Conservation (phyloP, 306 rosid species). For the Corylus avellana region DNA sequence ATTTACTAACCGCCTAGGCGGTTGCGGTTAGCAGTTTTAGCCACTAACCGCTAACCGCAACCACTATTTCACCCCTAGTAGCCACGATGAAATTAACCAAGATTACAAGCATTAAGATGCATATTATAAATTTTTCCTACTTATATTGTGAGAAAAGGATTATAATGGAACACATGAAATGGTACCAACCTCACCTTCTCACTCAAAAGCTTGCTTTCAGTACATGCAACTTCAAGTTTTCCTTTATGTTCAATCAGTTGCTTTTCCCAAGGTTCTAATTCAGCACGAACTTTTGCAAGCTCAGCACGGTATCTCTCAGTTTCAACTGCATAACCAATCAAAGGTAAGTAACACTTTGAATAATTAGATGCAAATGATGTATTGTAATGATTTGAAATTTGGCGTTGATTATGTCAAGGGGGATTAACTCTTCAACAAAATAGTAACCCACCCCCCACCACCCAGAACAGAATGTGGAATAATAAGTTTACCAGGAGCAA, state of each 20-base stretch:
- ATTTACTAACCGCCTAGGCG: too few relatives aligned
- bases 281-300: constrained; percentile 82
- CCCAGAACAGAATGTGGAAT: not conserved
- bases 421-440: not conserved
- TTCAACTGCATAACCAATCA: constrained; percentile 64
- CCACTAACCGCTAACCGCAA: too few relatives aligned
- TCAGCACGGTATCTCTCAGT: constrained; percentile 75
- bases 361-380: not conserved
- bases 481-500: not conserved
- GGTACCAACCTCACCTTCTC: constrained; percentile 68
- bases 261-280: constrained; percentile 95
- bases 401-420: not conserved
- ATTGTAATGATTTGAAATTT: not conserved
- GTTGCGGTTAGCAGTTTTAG: too few relatives aligned
- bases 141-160: not conserved
- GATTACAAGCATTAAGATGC: not conserved
- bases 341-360: not conserved
- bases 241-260: constrained; percentile 89
- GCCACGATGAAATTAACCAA: not conserved
- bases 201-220: constrained; percentile 70
- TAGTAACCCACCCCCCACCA: too few relatives aligned
- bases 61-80: too few relatives aligned
- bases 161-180: not conserved
- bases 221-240: constrained; percentile 77
- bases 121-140: not conserved